Base-by-base conservation (phyloP, 805 yeast species). In the Lipomyces kockii region DNA sequence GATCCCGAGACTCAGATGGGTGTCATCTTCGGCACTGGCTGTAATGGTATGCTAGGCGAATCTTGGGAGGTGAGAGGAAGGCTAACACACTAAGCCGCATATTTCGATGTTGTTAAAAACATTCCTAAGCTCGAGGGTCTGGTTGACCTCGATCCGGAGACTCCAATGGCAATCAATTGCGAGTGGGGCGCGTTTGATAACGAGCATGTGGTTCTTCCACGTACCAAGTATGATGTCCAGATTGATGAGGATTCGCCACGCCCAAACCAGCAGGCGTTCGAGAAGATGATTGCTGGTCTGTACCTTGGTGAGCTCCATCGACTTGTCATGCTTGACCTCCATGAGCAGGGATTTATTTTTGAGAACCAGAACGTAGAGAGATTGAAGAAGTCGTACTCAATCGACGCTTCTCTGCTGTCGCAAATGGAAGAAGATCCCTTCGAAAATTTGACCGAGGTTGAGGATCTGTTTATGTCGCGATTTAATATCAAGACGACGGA, bases 131-230 rank as follows among this genome's bases (percentile, higher is more conserved):
- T 94, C 74, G 87, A 86, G 74, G 97, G 95, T 68, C 81, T 80
- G 74, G 78, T 89, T 63, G 97, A 91, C 76, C 85, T 92, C 73
- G 77, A 85, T 51, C 79, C 77, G 6, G 85, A 85, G 60, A 84
- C 89, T 55, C 87, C 89, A 71, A 93, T 94, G 97, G 97, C 97
- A 64, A 94, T 94, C 79, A 94, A 94, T 84, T 92, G 98, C 84
- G 99, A 94, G 83, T 94, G 94, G 82, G 98, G 99, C 76, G 94
- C 98, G 6, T 94, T 94, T 78, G 98, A 94, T 79, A 93, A 92
- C 78, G 97, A 92, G 80, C 96, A 89, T 76, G 67, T 73, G 9
- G 85, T 88, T 46, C 84, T 94, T 74, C 98, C 98, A 77, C 87
- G 97, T 82, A 93, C 97, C 73, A 89, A 88, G 78, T 94, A 87